These are phyloP conservation scores for Helotiales sp. DNA, from an alignment of 2,329 filamentous ascomycete genomes.

Conservation along the genomic window DNA sequence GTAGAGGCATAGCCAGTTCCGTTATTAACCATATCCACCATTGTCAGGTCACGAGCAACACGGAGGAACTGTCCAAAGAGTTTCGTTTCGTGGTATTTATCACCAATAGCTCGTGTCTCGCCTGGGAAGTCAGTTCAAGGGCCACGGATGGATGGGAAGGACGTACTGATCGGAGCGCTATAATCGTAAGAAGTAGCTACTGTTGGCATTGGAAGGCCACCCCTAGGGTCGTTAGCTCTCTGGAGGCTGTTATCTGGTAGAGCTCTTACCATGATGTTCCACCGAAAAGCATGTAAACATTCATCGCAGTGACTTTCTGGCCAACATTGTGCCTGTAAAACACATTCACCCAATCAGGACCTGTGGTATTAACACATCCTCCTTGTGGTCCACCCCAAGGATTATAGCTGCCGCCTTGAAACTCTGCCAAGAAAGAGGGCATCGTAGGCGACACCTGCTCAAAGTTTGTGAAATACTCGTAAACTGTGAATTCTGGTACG, in stretches of 20 bases:
- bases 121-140: conserved; percentile 7
- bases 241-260: background rate
- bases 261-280: conserved; percentile 56
- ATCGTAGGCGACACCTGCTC: conserved; percentile 29
- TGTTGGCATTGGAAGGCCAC: conserved; percentile 55
- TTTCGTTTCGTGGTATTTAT: conserved; percentile 65
- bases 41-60: conserved; percentile 55
- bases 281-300: conserved; percentile 65
- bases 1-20: conserved; percentile 53
- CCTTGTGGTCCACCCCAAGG: conserved; percentile 59
- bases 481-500: conserved; percentile 49
- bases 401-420: conserved; percentile 60
- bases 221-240: conserved; percentile 28
- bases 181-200: conserved; percentile 65
- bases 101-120: conserved; percentile 47
- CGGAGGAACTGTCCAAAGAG: conserved; percentile 60
- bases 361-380: conserved; percentile 47
- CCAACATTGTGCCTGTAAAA: conserved; percentile 64
- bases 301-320: conserved; percentile 59
- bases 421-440: conserved; percentile 54
- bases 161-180: conserved; percentile 51
- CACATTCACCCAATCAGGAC: conserved; percentile 60
- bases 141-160: background rate
- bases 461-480: conserved; percentile 36
- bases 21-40: conserved; percentile 51